Evolutionary conservation across 2,329 filamentous ascomycete genomes (phyloP).

Genomic region (Colletotrichum sp.): DNA sequence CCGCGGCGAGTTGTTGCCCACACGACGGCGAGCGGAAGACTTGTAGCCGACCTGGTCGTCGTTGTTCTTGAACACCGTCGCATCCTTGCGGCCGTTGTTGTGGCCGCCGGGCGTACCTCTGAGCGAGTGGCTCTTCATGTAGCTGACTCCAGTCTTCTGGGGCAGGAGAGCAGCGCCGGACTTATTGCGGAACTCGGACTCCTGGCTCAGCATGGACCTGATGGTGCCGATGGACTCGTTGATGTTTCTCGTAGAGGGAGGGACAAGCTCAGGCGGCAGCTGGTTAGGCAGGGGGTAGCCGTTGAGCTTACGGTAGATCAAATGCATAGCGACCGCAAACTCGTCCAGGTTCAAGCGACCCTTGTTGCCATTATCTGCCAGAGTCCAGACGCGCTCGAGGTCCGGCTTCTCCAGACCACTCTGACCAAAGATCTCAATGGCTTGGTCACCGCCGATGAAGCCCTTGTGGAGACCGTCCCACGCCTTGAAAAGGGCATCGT

Average conservation of each 20-base stretch:
- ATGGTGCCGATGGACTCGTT: slow-evolving; percentile 92
- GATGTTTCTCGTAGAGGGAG: slow-evolving; percentile 92
- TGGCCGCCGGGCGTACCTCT: slow-evolving; percentile 65
- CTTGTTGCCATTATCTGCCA: slow-evolving; percentile 93
- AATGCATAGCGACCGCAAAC: slow-evolving; percentile 97
- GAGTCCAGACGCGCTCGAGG: slow-evolving; percentile 91
- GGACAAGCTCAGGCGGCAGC: slow-evolving; percentile 89
- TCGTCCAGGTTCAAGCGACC: slow-evolving; percentile 95
- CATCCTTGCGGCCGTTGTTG: slow-evolving; percentile 80
- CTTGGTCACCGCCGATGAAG: slow-evolving; percentile 88
- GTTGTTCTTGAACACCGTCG: slow-evolving; percentile 95
- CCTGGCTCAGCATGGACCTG: slow-evolving; percentile 86
- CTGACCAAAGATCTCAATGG: slow-evolving; percentile 96
- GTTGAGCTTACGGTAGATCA: slow-evolving; percentile 97
- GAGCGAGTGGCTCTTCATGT: slow-evolving; percentile 95
- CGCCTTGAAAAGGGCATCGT: slow-evolving; percentile 91
- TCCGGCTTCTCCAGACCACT: slow-evolving; percentile 92
- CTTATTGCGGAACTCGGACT: slow-evolving; percentile 88
- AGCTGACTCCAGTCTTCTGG: slow-evolving; percentile 97
- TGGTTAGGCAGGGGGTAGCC: slow-evolving; percentile 90
- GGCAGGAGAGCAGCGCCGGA: slow-evolving; percentile 90
- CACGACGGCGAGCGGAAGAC: slow-evolving; percentile 88
- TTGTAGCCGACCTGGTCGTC: slow-evolving; percentile 91
- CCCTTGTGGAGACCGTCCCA: slow-evolving; percentile 97
- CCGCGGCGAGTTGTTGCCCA: slow-evolving; percentile 80